Evolutionary conservation across 441 rosid genomes (phyloP).

Genomic region (Daphne laureola): DNA sequence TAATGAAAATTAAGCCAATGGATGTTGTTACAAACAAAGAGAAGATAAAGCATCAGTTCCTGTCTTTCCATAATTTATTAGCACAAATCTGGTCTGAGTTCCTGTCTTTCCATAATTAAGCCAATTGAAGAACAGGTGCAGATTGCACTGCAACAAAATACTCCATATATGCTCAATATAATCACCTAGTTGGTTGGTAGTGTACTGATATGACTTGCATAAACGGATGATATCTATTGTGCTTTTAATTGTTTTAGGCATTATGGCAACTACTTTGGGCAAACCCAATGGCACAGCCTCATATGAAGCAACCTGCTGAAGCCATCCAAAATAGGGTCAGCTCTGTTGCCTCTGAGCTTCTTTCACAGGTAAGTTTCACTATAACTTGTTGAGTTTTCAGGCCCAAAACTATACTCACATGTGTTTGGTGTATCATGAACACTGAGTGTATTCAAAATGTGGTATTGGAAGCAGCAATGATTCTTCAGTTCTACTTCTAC

Average conservation of each 20-base stretch:
- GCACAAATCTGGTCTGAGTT: no score
- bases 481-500: no score
- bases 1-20: no score
- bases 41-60: no score
- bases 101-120: no score
- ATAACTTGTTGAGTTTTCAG: conserved; percentile 6
- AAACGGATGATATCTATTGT: no score
- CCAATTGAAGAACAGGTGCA: no score
- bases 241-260: conserved; percentile 40
- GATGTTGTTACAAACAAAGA: background rate
- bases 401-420: conserved; percentile 5
- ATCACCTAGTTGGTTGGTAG: no score
- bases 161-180: no score
- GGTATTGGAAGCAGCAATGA: background rate
- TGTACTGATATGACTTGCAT: no score
- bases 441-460: conserved; percentile 11
- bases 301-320: conserved; percentile 49
- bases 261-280: conserved; percentile 96
- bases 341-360: conserved; percentile 77
- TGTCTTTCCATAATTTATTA: no score
- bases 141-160: no score
- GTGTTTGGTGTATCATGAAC: background rate
- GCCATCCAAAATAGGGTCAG: conserved; percentile 66
- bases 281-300: conserved; percentile 46
- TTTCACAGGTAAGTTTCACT: conserved; percentile 68